Conservation (phyloP, 23 red algal species). For the Gracilaria gracilis region DNA sequence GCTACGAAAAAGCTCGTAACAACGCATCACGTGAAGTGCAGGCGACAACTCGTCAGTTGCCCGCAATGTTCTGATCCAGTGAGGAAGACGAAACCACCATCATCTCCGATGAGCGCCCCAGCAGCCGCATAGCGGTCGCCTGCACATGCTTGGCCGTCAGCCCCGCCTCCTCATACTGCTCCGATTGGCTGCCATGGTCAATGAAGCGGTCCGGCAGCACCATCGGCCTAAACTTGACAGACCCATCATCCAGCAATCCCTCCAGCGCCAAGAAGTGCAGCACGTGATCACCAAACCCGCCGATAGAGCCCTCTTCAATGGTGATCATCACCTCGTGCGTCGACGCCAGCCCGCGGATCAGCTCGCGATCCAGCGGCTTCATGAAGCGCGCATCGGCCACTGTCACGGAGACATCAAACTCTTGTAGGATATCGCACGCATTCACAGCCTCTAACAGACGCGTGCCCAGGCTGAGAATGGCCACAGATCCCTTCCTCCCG, state of each 20-base stretch:
- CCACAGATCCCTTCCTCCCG: conserved; percentile 62
- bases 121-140: conserved; percentile 84
- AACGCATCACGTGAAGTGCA: conserved; percentile 3
- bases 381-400: conserved; percentile 98
- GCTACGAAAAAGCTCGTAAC: not conserved
- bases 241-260: conserved; percentile 83
- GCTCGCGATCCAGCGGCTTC: conserved; percentile 96
- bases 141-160: conserved; percentile 82
- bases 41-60: conserved; percentile 3
- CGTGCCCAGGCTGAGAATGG: conserved; percentile 90
- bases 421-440: conserved; percentile 75
- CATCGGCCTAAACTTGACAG: conserved; percentile 86
- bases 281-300: conserved; percentile 98
- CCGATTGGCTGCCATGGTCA: conserved; percentile 87
- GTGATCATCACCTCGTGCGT: conserved; percentile 93
- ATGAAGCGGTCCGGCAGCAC: conserved; percentile 98
- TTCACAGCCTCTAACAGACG: conserved; percentile 88
- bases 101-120: conserved; percentile 75
- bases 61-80: conserved; percentile 7
- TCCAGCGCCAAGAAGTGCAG: conserved; percentile 83
- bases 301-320: conserved; percentile 94
- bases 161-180: conserved; percentile 98
- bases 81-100: conserved; percentile 23
- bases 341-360: conserved; percentile 74
- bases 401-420: conserved; percentile 67